Conservation (phyloP, 106 monocot genomes). For the Posidonia australis region DNA sequence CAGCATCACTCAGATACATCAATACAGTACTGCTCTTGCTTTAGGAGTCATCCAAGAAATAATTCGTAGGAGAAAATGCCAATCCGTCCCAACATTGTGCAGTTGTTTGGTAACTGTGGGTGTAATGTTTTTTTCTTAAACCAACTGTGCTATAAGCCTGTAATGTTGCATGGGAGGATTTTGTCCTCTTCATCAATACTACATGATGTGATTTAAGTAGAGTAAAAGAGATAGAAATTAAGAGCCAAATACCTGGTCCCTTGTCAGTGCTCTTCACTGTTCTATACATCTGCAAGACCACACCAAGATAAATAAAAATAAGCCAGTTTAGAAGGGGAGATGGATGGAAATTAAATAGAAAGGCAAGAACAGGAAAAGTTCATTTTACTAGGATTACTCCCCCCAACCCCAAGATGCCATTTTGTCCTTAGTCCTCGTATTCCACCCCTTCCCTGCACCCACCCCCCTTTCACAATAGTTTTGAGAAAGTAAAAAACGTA, state of each 20-base stretch:
- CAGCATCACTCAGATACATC: neutral
- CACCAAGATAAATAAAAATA: neutral
- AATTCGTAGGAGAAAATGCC: too few relatives aligned
- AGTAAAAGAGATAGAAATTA: neutral
- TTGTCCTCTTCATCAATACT: neutral
- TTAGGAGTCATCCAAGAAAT: neutral
- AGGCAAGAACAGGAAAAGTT: too few relatives aligned
- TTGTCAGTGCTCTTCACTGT: conserved; percentile 22
- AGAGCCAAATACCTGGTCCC: conserved; percentile 11
- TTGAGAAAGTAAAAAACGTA: too few relatives aligned
- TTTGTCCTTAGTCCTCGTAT: too few relatives aligned
- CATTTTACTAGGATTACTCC: too few relatives aligned
- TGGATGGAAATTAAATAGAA: neutral
- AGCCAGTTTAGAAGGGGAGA: neutral
- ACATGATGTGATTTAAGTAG: neutral
- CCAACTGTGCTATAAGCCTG: too few relatives aligned
- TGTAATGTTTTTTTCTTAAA: too few relatives aligned
- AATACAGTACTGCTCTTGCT: neutral
- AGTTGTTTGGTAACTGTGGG: too few relatives aligned
- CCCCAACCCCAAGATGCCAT: too few relatives aligned
- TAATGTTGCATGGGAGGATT: neutral
- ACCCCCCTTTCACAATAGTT: neutral
- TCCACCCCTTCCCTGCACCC: too few relatives aligned
- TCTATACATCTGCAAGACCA: conserved; percentile 26
- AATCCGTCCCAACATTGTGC: neutral